phyloP scores from a whole-genome alignment of 768 basidiomycete species.

The Myochromella boudieri region DNA sequence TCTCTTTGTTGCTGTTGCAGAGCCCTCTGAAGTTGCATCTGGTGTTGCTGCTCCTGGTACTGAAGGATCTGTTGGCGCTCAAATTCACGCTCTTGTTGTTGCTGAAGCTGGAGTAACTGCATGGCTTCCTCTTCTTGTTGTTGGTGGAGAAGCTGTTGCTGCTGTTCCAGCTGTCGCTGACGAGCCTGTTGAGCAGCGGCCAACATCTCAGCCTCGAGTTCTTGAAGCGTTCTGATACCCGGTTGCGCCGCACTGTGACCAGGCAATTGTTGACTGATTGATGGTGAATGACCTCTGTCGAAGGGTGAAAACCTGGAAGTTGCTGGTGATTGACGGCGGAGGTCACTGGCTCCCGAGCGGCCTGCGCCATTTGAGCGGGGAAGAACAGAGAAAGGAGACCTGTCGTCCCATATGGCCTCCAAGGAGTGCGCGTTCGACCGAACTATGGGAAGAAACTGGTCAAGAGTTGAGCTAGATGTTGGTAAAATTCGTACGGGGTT shows the following conservation, averaged over 20 bases:
- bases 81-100: constrained; percentile 32
- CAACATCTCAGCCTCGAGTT: constrained; percentile 86
- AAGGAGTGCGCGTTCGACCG: constrained; percentile 47
- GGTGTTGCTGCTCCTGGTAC: constrained; percentile 50
- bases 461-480: constrained; percentile 11
- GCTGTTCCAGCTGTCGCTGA: constrained; percentile 23
- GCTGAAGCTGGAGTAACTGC: constrained; percentile 28
- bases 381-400: constrained; percentile 71
- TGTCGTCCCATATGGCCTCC: constrained; percentile 83
- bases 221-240: constrained; percentile 66
- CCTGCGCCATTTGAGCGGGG: constrained; percentile 50
- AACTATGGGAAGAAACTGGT: constrained; percentile 26
- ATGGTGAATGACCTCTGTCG: constrained; percentile 20
- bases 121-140: constrained; percentile 39
- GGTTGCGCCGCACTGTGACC: constrained; percentile 32
- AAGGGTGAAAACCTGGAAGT: constrained; percentile 41
- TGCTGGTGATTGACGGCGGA: constrained; percentile 30
- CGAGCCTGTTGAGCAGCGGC: constrained; percentile 49
- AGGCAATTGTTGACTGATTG: constrained; percentile 29
- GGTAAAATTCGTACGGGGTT: constrained; percentile 24
- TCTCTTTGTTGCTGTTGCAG: constrained; percentile 53
- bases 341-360: constrained; percentile 38
- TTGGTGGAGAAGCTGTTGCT: constrained; percentile 44
- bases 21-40: constrained; percentile 44
- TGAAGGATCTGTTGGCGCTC: constrained; percentile 47